Percentiles rank a stretch among this genome's conserved stretches.
These are phyloP conservation scores for Monosporascus sp. DNA, from an alignment of 2,329 filamentous ascomycete species.

Conservation along the genomic window DNA sequence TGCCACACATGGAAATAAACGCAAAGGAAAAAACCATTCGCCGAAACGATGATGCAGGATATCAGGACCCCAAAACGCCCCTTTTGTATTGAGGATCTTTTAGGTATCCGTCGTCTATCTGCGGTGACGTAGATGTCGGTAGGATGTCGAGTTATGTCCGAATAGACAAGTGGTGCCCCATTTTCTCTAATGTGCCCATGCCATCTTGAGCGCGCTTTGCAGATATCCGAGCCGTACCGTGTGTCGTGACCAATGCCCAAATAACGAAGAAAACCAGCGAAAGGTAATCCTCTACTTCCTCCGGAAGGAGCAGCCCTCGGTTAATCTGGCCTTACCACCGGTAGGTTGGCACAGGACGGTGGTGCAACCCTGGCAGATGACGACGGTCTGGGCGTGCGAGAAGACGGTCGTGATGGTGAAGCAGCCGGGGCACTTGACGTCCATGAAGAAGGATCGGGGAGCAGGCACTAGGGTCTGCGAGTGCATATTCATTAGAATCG, in stretches of 20 bases:
- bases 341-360: conserved; percentile 99
- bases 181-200: conserved; percentile 43
- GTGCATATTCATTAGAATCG: conserved; percentile 15
- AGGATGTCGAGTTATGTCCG: conserved; percentile 29
- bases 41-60: conserved; percentile 62
- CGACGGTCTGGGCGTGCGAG: conserved; percentile 99
- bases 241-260: conserved; percentile 37
- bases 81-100: conserved; percentile 51
- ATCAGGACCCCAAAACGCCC: conserved; percentile 78
- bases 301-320: conserved; percentile 99
- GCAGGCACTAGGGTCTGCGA: conserved; percentile 82
- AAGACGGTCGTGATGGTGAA: conserved; percentile 99
- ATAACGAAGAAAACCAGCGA: conserved; percentile 39
- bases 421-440: conserved; percentile 99
- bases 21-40: conserved; percentile 42
- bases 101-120: conserved; percentile 68
- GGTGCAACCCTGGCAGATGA: conserved; percentile 99
- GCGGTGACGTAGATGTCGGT: conserved; percentile 43
- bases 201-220: conserved; percentile 43
- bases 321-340: conserved; percentile 97
- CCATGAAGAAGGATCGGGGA: conserved; percentile 99
- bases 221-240: conserved; percentile 56
- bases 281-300: conserved; percentile 78
- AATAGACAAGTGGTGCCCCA: conserved; percentile 27
- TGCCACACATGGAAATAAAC: conserved; percentile 38